A percentile compares a stretch with the other conserved stretches of the same genome.
Evolutionary conservation across 2,329 filamentous ascomycete species (phyloP).

Genomic region (Penicillium sp.): DNA sequence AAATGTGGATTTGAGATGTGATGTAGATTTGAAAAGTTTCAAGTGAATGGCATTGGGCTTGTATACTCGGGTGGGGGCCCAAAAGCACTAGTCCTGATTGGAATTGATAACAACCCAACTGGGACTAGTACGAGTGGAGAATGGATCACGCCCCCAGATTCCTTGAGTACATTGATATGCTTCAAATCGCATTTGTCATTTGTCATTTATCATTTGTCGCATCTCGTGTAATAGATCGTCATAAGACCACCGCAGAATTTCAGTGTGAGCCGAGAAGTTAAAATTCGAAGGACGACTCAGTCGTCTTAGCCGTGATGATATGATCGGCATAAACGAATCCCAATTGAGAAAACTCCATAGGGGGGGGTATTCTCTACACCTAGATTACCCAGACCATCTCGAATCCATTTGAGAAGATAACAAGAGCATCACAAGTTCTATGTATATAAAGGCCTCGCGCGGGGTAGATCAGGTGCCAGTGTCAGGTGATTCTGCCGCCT

Average conservation of each 20-base stretch:
- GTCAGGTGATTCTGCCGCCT: background rate
- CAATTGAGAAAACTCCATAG: background rate
- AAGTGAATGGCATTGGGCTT: too few species aligned
- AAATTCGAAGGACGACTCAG: background rate
- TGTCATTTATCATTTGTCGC: too few species aligned
- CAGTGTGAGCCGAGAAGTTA: background rate
- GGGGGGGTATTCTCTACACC: background rate
- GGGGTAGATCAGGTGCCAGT: background rate
- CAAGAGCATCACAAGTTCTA: background rate
- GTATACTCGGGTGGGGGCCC: background rate
- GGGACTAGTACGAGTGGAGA: background rate
- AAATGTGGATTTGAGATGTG: too few species aligned
- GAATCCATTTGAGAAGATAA: background rate
- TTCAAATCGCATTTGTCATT: too few species aligned
- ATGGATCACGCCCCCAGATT: too few species aligned
- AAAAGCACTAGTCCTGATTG: background rate
- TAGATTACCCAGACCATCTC: background rate
- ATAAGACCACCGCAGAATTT: background rate
- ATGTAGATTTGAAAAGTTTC: too few species aligned
- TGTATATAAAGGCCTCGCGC: background rate
- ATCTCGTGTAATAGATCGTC: background rate
- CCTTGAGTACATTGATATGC: too few species aligned
- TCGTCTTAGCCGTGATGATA: background rate
- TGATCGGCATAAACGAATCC: background rate
- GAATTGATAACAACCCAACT: background rate